Percentiles rank a stretch among this genome's conserved stretches.
phyloP scores from a whole-genome alignment of 805 yeast species.

The Kodamaea neixiangensis region DNA sequence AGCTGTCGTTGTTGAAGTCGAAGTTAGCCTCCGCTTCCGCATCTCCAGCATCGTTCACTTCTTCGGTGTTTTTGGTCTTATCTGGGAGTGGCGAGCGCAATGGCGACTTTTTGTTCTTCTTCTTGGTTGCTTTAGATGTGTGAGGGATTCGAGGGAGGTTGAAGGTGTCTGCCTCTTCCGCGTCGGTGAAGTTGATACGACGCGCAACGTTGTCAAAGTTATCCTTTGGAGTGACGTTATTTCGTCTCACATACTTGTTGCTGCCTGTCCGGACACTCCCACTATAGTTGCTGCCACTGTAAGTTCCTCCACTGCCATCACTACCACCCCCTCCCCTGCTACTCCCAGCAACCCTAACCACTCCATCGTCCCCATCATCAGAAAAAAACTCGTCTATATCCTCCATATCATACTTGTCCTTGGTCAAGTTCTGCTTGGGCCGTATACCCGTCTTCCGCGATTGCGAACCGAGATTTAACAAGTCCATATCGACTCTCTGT shows the following conservation, averaged over 20 bases:
- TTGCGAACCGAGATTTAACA: constrained; percentile 52
- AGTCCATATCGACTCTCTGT: constrained; percentile 29
- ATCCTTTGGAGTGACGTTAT: constrained; percentile 16
- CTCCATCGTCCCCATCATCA: constrained; percentile 39
- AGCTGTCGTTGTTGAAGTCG: constrained; percentile 13
- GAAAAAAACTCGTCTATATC: constrained; percentile 68
- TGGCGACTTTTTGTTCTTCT: constrained; percentile 30
- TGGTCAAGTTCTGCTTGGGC: constrained; percentile 47
- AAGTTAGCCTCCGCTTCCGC: constrained; percentile 6
- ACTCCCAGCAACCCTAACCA: background rate
- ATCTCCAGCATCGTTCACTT: background rate
- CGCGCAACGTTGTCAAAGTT: constrained; percentile 32
- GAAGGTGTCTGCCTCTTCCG: constrained; percentile 31
- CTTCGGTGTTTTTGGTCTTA: constrained; percentile 12
- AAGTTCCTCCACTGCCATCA: constrained; percentile 1
- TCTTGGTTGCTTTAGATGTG: constrained; percentile 19
- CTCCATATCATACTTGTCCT: constrained; percentile 66
- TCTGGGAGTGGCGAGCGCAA: constrained; percentile 32
- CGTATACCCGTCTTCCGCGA: constrained; percentile 69
- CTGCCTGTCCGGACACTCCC: constrained; percentile 9
- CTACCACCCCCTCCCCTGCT: constrained; percentile 2
- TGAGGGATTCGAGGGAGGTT: constrained; percentile 31
- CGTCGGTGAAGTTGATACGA: constrained; percentile 37
- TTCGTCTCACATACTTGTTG: constrained; percentile 1
- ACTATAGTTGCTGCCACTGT: constrained; percentile 11